A percentile compares a stretch with the other conserved stretches of the same genome.
Evolutionary conservation across 2,329 filamentous ascomycete species (phyloP).

Genomic region (Epichloe typhina): DNA sequence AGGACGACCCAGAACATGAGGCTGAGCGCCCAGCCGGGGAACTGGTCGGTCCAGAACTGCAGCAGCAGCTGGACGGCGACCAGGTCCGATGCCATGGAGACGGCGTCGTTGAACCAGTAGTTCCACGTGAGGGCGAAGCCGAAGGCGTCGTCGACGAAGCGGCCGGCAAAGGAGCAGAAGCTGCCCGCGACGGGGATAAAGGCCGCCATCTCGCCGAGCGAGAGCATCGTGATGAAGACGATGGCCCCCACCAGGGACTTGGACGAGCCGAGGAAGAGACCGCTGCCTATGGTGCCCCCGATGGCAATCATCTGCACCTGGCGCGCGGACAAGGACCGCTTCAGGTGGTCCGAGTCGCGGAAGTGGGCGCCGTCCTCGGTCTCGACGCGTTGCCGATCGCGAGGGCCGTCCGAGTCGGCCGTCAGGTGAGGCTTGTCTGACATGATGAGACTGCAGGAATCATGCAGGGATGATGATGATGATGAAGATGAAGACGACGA

Average conservation of each 20-base stretch:
- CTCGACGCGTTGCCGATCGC: neutral
- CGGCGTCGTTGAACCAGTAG: constrained; percentile 54
- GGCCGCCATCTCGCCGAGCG: constrained; percentile 47
- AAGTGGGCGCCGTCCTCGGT: neutral
- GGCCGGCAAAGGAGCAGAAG: constrained; percentile 35
- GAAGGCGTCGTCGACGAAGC: constrained; percentile 40
- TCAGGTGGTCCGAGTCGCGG: constrained; percentile 22
- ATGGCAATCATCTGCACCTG: constrained; percentile 58
- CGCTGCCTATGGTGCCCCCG: constrained; percentile 47
- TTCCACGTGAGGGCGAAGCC: constrained; percentile 45
- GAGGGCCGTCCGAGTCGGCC: neutral
- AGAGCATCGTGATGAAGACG: constrained; percentile 45
- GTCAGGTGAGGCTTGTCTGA: neutral
- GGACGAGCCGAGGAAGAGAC: constrained; percentile 49
- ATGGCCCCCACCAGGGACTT: constrained; percentile 44
- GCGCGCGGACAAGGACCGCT: constrained; percentile 42
- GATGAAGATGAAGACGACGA: no score
- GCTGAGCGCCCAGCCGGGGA: constrained; percentile 50
- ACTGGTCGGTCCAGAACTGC: constrained; percentile 47
- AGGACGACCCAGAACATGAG: constrained; percentile 47
- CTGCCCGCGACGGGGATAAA: constrained; percentile 36
- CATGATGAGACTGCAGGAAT: neutral
- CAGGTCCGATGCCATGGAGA: constrained; percentile 40
- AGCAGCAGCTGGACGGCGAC: constrained; percentile 39
- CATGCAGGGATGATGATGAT: no score